These are phyloP conservation scores for Yamadazyma phyllophila DNA, from an alignment of 805 yeast genomes.

Conservation along the genomic window DNA sequence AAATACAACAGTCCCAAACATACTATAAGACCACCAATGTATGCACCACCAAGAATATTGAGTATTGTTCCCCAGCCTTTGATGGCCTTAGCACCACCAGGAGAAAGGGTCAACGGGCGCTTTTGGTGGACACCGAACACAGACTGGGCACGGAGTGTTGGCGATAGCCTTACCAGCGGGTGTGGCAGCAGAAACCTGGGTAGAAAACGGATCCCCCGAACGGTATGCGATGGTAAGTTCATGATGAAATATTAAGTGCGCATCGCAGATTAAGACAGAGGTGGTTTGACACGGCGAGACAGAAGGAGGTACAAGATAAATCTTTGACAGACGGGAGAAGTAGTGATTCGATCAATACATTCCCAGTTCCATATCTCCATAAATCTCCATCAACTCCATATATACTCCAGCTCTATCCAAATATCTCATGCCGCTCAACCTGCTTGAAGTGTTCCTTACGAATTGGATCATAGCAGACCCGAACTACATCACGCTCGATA, in stretches of 20 bases:
- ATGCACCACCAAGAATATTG: constrained; percentile 42
- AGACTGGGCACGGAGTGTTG: neutral
- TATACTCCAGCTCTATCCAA: no score
- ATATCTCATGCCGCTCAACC: no score
- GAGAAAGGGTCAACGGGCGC: constrained; percentile 16
- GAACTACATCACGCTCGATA: constrained; percentile 10
- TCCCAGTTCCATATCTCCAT: neutral
- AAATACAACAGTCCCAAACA: constrained; percentile 39
- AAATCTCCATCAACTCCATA: no score
- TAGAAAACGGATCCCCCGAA: no score
- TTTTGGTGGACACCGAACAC: neutral
- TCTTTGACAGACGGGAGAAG: no score
- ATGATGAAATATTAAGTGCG: neutral
- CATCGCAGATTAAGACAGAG: neutral
- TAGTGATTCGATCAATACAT: no score
- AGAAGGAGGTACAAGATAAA: no score
- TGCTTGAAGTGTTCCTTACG: constrained; percentile 11
- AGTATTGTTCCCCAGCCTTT: constrained; percentile 31
- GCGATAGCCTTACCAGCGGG: neutral
- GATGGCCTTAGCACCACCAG: constrained; percentile 18
- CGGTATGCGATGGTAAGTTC: neutral
- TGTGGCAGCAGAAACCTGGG: no score
- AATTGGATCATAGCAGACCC: constrained; percentile 32
- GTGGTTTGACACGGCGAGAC: no score
- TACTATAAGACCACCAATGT: constrained; percentile 40